Evolutionary conservation across 2,329 filamentous ascomycete species (phyloP).

Genomic region (Xenosphaeropsis pyriputrescens): DNA sequence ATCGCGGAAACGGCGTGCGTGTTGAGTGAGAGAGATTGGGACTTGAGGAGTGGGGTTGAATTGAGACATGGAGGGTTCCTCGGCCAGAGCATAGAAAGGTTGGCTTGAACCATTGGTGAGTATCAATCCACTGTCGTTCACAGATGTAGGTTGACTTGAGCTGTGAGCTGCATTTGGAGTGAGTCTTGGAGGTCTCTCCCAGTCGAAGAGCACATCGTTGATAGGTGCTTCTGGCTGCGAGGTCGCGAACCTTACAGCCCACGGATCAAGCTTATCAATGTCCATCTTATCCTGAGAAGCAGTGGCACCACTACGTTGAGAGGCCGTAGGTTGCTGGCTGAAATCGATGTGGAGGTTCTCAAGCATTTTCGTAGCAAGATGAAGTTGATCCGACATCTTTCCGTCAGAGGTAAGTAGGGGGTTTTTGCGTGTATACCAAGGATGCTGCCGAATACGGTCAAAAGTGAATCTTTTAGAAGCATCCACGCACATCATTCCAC

Average conservation of each 20-base stretch:
- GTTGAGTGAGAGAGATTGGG: conserved; percentile 75
- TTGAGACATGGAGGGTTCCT: conserved; percentile 77
- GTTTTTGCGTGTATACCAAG: conserved; percentile 85
- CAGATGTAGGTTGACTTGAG: conserved; percentile 27
- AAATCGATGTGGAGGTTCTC: conserved; percentile 85
- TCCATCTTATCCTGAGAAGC: conserved; percentile 47
- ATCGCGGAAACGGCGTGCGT: conserved; percentile 75
- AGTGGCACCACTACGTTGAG: conserved; percentile 14
- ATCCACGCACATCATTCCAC: conserved; percentile 86
- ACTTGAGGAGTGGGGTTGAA: conserved; percentile 70
- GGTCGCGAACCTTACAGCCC: conserved; percentile 45
- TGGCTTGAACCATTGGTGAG: conserved; percentile 19
- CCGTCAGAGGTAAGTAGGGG: conserved; percentile 61
- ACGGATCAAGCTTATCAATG: conserved; percentile 34
- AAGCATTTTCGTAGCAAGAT: conserved; percentile 88
- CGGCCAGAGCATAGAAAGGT: conserved; percentile 51
- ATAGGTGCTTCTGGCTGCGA: conserved; percentile 74
- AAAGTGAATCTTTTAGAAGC: conserved; percentile 66
- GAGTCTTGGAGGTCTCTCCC: conserved; percentile 52
- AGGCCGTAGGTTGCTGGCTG: conserved; percentile 40
- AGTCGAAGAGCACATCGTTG: conserved; percentile 68
- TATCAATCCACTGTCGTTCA: conserved; percentile 11
- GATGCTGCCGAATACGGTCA: conserved; percentile 74
- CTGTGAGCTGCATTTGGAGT: conserved; percentile 11
- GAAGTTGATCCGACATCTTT: conserved; percentile 61